Base-by-base conservation (phyloP, 306 rosid genomes). In the Crotalaria pallida region DNA sequence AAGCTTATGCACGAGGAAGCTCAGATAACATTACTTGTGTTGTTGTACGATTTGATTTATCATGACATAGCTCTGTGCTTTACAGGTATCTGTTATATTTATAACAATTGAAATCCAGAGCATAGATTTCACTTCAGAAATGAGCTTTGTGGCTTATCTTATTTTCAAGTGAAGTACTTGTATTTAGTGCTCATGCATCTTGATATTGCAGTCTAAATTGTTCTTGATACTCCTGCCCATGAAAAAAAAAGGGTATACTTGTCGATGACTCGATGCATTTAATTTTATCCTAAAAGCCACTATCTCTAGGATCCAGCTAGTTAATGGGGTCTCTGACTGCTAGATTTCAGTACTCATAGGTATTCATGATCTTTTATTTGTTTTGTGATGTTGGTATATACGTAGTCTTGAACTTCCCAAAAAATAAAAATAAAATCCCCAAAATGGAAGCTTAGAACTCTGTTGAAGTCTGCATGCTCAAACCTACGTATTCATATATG, bases 1-100 rank as follows among this genome's bases (percentile, higher is more conserved):
- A 88, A 77, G 97, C 97, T 65, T 92, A 77, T 74, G 71, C 81
- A 0, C 81, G 86, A 29, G 97, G 97, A 64, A 92, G 97, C 81
- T 72, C 97, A 13, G 97, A 92, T 79, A 92, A 92, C 79, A 92
- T 92, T 59, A 92, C 97, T 18, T 87, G 96, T 53, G 88, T 92
- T 1, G 92, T 92, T 47, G 97, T 89, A 69, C 89, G 93, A 52
- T 92, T 92, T 71, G 96, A 79, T 76, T 23, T 77, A 45, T 70
- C 92, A 10, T 90, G 88, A 86, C 50, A 55, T 26, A 34, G 71
- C 44, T 57, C 40, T 40, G 10, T 29, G 45, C 43, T 16, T 64
- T 57, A 17, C 23, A 61, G 83, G 75, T 62, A 67, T 81, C 48
- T 55, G 19, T 71, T 38, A 56, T n/a, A 31, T 67, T 51, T 66